These are phyloP conservation scores for Elsinoe necatrix DNA, from an alignment of 2,329 filamentous ascomycete species.

Conservation along the genomic window DNA sequence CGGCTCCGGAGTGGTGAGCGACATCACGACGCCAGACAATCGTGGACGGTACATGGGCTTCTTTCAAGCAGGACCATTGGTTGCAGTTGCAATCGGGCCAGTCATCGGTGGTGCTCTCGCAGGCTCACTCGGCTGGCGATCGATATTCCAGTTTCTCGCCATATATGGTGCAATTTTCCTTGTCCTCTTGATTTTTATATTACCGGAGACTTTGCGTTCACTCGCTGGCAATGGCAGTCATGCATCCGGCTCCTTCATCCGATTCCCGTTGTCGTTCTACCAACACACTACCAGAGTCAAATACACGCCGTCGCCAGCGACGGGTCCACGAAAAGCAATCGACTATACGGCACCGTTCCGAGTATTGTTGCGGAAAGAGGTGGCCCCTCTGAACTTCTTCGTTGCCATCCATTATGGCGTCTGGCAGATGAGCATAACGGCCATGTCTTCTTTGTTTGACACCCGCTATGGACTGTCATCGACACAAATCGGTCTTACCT, in stretches of 20 bases:
- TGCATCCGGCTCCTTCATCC: not conserved
- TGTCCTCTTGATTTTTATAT: constrained; percentile 26
- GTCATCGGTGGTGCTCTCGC: constrained; percentile 43
- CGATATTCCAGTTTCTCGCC: constrained; percentile 48
- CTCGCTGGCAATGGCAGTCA: constrained; percentile 29
- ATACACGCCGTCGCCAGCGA: not conserved
- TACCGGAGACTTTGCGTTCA: constrained; percentile 36
- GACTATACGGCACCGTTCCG: constrained; percentile 40
- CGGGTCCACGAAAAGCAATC: constrained; percentile 30
- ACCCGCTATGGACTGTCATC: constrained; percentile 36
- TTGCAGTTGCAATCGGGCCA: constrained; percentile 39
- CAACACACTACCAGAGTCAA: not conserved
- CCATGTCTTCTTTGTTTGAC: constrained; percentile 44
- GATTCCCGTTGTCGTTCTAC: not conserved
- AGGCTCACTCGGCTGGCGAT: constrained; percentile 42
- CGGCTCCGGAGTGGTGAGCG: constrained; percentile 35
- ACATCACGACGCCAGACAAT: constrained; percentile 35
- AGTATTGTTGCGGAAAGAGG: constrained; percentile 40
- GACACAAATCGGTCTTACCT: constrained; percentile 43
- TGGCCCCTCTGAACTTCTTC: constrained; percentile 40
- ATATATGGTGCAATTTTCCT: constrained; percentile 37
- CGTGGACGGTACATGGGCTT: constrained; percentile 37
- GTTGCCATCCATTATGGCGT: constrained; percentile 45
- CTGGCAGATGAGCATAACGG: constrained; percentile 50
- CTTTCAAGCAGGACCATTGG: constrained; percentile 32